Evolutionary conservation across 1,139 yeast genomes (phyloP), one percentile per base, ranked within the genome.

Genomic region (Yamadazyma kanchanaburiensis): DNA sequence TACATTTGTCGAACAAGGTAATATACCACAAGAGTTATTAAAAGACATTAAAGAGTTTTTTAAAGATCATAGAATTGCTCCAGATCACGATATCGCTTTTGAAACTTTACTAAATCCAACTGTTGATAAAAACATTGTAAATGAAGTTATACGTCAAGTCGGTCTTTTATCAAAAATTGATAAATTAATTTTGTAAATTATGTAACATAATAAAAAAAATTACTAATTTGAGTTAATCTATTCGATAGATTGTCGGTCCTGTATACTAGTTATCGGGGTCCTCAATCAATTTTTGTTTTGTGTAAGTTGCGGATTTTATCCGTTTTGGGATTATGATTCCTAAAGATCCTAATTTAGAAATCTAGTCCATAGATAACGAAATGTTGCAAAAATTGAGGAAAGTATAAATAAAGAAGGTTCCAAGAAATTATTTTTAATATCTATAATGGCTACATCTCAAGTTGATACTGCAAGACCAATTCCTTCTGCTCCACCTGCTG

Each of bases 31-130:
- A 6, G 44, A 43, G 11, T 40, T 51, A 17, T 38, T 38, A 13
- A 41, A 42, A 6, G 31, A 42, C 18, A 34, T 44, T 12, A 38
- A 42, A 12, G 43, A 38, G 20, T 26, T 49, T 8, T 28, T 46
- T n/a, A 43, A 40, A 11, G 27, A 42, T 30, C 41, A 51, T 13
- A 44, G 64, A 25, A 54, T 64, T 15, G 45, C 48, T 19, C 72
- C 73, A 0, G 73, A 68, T 31, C 15, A 28, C 22, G 60, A 53
- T 18, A 51, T 64, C 28, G 57, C 64, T 2, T 51, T 67, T 32
- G 72, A 68, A 26, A 55, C 60, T 2, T 51, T 58, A 32, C 46
- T 66, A 24, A 58, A 67, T 6, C 64, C 70, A 3, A 49, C 57
- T 3, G 55, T 64, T 14, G 72, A 68, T 37, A 46, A 49, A 14